phyloP scores from a whole-genome alignment of 495 filamentous ascomycete species.

The Podospora pseudocomata region DNA sequence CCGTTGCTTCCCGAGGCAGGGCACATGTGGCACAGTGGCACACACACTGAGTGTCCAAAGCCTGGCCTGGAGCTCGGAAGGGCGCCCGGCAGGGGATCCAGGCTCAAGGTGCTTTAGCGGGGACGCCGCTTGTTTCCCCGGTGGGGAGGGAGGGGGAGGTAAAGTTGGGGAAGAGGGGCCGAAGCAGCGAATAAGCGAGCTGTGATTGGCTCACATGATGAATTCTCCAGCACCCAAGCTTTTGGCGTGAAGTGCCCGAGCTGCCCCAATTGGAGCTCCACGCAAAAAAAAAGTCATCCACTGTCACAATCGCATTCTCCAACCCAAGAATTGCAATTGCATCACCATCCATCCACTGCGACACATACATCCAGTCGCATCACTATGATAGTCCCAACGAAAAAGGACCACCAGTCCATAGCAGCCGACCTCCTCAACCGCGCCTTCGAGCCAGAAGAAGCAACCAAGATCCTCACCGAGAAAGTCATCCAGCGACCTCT shows the following conservation, averaged over 20 bases:
- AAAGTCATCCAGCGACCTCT: conserved; percentile 81
- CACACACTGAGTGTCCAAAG: not conserved
- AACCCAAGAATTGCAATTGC: not conserved
- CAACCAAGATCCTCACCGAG: conserved; percentile 68
- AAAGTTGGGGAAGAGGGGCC: conserved; percentile 8
- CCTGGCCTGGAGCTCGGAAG: not conserved
- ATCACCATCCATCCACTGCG: not conserved
- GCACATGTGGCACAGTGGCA: no score
- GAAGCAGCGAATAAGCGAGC: not conserved
- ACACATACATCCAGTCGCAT: not conserved
- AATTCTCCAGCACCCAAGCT: not conserved
- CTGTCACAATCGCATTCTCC: not conserved
- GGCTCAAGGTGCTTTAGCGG: not conserved
- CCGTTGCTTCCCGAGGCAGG: conserved; percentile 10
- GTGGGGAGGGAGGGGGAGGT: not conserved
- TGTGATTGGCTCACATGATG: not conserved
- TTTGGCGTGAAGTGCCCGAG: not conserved
- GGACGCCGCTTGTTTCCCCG: not conserved
- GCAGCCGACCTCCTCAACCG: conserved; percentile 65
- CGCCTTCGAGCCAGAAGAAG: conserved; percentile 68
- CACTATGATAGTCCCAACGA: not conserved
- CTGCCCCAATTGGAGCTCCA: not conserved
- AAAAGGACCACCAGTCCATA: conserved; percentile 36
- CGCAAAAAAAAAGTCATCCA: not conserved
- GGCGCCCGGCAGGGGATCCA: not conserved